Evolutionary conservation across 495 filamentous ascomycete species (phyloP), one percentile per base, ranked within the genome.

Genomic region (Rostrohypoxylon terebratum): DNA sequence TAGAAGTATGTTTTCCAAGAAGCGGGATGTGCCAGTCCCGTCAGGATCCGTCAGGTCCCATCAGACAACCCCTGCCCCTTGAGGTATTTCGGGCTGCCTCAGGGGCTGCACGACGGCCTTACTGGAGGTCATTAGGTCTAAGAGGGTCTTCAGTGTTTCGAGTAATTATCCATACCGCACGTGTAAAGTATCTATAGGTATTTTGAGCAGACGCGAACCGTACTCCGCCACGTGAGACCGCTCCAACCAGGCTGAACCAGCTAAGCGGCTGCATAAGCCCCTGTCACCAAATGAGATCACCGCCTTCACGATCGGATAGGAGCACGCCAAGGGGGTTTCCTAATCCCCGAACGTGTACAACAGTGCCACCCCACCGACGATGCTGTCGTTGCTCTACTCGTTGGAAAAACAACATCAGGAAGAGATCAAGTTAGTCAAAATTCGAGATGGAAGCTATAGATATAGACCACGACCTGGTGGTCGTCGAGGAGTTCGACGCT

Each of bases 401-500:
- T 69, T 61, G 18, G 42, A 42, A 59, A 34, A 59, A 65, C 60
- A 68, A 66, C 57, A 54, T 53, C 55, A 25, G 14, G 36, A 10
- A 31, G 53, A 9, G 53, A 38, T 25, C 51, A 69, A 61, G 16
- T 64, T 36, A 33, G 38, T 54, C 51, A 47, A 48, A 9, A 77
- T 78, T 54, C 51, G 40, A 48, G 13, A 77, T 78, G 76, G 76
- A 78, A 58, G 76, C 77, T 44, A 77, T 71, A 64, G 66, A 78
- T 63, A 71, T 79, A 62, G 68, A 79, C 36, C 73, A 83, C 61
- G 78, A 77, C 59, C 68, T 84, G 45, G 78, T 84, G 23, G 36
- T 79, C 31, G 79, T 81, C 44, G 81, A 84, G 14, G 83, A 85
- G 69, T 84, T 84, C 50, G 84, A 85, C 72, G 82, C 82, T 36